A percentile compares a stretch with the other conserved stretches of the same genome.
Evolutionary conservation across 345 rosid species (phyloP).

Genomic region (Gossypium raimondii): DNA sequence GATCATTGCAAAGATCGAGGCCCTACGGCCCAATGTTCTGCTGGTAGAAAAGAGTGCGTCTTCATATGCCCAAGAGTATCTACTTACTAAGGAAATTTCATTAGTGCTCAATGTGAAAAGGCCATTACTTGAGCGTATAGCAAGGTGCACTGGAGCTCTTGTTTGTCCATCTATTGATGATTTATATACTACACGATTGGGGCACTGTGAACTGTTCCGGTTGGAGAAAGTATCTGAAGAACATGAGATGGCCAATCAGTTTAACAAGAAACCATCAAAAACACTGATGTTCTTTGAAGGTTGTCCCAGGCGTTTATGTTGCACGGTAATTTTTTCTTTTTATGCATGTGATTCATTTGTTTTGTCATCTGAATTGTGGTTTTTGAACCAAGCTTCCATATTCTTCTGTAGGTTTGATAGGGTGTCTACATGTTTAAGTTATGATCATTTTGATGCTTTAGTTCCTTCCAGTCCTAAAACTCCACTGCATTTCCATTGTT

Average conservation of each 20-base stretch:
- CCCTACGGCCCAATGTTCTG: conserved; percentile 86
- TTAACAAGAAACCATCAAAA: conserved; percentile 70
- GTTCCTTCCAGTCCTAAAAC: neutral
- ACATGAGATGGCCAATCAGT: conserved; percentile 59
- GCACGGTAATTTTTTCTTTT: conserved; percentile 66
- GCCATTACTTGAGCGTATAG: conserved; percentile 80
- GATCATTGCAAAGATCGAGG: conserved; percentile 77
- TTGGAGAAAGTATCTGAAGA: conserved; percentile 73
- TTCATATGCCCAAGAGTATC: conserved; percentile 74
- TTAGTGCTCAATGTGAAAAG: conserved; percentile 84
- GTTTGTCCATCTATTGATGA: conserved; percentile 66
- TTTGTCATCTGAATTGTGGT: conserved; percentile 2
- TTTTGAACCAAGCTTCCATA: neutral
- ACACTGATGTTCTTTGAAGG: conserved; percentile 99
- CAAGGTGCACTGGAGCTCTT: conserved; percentile 84
- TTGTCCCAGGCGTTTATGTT: conserved; percentile 94
- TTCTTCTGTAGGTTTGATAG: neutral
- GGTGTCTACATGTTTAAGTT: neutral
- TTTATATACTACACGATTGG: conserved; percentile 56
- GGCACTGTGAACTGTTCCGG: conserved; percentile 82
- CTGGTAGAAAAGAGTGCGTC: conserved; percentile 95
- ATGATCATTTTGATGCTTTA: neutral
- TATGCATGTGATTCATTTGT: neutral
- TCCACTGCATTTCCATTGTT: neutral
- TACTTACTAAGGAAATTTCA: conserved; percentile 83